Evolutionary conservation across 2,329 filamentous ascomycete genomes (phyloP).

Genomic region (Aspergillus hortae): DNA sequence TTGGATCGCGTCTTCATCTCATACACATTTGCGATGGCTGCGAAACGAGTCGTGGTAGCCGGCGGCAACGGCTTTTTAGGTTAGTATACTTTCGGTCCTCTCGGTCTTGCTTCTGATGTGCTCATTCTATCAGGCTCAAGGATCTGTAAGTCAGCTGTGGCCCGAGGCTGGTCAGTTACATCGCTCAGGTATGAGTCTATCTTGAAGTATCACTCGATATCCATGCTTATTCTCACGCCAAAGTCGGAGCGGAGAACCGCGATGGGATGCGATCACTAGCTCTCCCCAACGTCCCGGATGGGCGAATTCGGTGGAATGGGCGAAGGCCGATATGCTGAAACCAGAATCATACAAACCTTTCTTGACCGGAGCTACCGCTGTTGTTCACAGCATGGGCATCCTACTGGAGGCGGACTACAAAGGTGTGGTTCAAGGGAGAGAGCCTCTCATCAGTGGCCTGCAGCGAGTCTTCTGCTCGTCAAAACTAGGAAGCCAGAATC

Average conservation of each 20-base stretch:
- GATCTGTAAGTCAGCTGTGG: conserved; percentile 86
- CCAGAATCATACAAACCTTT: conserved; percentile 75
- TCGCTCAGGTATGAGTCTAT: conserved; percentile 71
- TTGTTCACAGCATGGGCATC: conserved; percentile 95
- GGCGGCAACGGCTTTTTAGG: conserved; percentile 93
- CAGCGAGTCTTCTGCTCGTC: conserved; percentile 70
- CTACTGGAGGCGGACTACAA: conserved; percentile 98
- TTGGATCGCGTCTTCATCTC: background rate
- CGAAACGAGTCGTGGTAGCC: conserved; percentile 82
- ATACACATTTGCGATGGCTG: conserved; percentile 43
- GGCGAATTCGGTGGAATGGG: conserved; percentile 81
- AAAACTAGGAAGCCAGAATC: conserved; percentile 63
- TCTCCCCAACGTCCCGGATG: conserved; percentile 70
- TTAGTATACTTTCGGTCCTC: conserved; percentile 25
- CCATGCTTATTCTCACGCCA: background rate
- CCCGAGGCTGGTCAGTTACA: conserved; percentile 84
- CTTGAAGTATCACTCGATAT: background rate
- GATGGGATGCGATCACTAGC: conserved; percentile 76
- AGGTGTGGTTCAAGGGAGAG: conserved; percentile 76
- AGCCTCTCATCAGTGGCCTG: conserved; percentile 75
- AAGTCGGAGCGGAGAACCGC: conserved; percentile 85
- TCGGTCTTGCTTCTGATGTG: background rate
- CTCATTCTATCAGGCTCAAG: conserved; percentile 53
- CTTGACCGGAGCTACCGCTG: conserved; percentile 73
- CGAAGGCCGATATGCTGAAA: conserved; percentile 79